Evolutionary conservation across 345 rosid genomes (phyloP).

Genomic region (Salix viminalis): DNA sequence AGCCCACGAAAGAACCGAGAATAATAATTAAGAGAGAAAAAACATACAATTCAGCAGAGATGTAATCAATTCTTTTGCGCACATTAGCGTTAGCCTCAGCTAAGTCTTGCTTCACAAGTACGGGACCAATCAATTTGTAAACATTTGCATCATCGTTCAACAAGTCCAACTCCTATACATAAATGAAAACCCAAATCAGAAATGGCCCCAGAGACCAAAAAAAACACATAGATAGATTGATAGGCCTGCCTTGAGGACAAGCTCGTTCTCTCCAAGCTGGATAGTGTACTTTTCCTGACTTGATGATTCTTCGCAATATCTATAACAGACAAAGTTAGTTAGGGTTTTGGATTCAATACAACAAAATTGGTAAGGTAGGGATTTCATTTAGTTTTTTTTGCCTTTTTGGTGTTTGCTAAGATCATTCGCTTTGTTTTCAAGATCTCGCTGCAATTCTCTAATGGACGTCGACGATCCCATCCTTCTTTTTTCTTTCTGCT

Average conservation of each 20-base stretch:
- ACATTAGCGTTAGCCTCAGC: constrained; percentile 97
- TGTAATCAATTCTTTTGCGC: constrained; percentile 88
- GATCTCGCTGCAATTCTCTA: constrained; percentile 72
- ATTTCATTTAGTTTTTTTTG: constrained; percentile 3
- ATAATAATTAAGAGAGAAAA: background rate
- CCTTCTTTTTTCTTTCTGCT: background rate
- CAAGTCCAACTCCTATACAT: constrained; percentile 73
- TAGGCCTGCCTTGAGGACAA: constrained; percentile 89
- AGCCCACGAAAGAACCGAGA: background rate
- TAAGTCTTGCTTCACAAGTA: constrained; percentile 92
- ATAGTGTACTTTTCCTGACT: constrained; percentile 89
- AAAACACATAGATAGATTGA: background rate
- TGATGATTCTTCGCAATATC: constrained; percentile 88
- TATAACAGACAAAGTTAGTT: constrained; percentile 13
- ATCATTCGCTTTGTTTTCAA: constrained; percentile 73
- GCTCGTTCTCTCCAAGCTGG: constrained; percentile 95
- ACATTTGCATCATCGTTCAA: constrained; percentile 86
- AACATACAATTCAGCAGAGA: constrained; percentile 82
- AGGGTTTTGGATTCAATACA: background rate
- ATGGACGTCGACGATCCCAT: constrained; percentile 72
- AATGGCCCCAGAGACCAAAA: background rate
- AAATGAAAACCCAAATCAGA: constrained; percentile 1
- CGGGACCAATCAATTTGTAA: constrained; percentile 91
- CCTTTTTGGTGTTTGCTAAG: constrained; percentile 85
- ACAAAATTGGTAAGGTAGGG: background rate